Base-by-base conservation (phyloP, 129 eudicot genomes). In the Lonicera japonica region DNA sequence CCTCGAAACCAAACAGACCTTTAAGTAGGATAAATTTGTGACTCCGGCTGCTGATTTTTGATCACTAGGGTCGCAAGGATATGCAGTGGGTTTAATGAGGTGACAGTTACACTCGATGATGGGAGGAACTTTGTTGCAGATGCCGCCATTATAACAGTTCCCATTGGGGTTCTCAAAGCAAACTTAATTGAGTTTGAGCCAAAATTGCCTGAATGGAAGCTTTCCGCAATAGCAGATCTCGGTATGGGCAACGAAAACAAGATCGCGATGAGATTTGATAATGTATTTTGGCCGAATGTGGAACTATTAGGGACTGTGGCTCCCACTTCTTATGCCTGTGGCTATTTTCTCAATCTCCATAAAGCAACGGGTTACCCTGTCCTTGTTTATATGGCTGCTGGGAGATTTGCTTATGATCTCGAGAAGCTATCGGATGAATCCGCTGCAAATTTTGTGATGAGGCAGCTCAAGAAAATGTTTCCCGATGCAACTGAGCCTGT, bases 331-430 rank as follows among this genome's bases (percentile, higher is more conserved):
- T 92, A 88, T 77, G 77, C 86, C 8, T 92, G 99, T 73, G 99
- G 99, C 24, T 92, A 92, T 76, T 88, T 92, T 71, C 85, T 92
- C 4, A 92, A 92, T 66, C 82, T 92, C 53, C 95, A 92, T 68
- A 92, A 92, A 75, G 99, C 96, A 60, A 92, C 90, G 5, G 99
- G 99, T 3, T 74, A 92, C 46, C 99, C 99, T 12, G 95, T 92
- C 11, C 96, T 92, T 23, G 99, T 92, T 25, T 92, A 88, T 64
- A 92, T 92, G 99, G 95, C 94, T 46, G 99, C 99, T 56, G 99
- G 99, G 54, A 84, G 85, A 72, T 86, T 80, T 69, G 99, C 99
- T 46, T 69, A 78, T 69, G 95, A 85, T 77, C 86, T 87, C 20
- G 99, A 92, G 81, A 82, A 87, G 68, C 82, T 88, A 2, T 83